Percentiles rank a stretch among this genome's conserved stretches.
phyloP scores from a whole-genome alignment of 2,329 filamentous ascomycete species.

The Botrytis squamosa region DNA sequence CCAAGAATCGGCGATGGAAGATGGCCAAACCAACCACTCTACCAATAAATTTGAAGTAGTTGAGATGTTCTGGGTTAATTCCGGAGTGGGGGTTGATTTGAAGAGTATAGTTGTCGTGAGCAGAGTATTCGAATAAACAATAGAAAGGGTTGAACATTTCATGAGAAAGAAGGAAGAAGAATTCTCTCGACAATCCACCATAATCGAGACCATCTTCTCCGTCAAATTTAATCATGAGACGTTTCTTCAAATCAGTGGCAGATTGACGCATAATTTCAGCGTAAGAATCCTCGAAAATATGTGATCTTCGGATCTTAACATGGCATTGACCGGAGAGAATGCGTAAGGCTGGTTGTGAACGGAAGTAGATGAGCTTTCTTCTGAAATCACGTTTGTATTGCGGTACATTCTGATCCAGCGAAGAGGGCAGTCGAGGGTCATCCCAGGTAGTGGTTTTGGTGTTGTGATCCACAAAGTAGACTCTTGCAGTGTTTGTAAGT shows the following conservation, averaged over 20 bases:
- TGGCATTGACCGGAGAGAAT: constrained; percentile 97
- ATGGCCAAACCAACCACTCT: constrained; percentile 95
- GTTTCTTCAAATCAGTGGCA: constrained; percentile 93
- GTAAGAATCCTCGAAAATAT: constrained; percentile 99
- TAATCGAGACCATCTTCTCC: constrained; percentile 98
- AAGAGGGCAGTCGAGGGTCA: constrained; percentile 90
- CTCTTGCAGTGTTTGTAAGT: constrained; percentile 92
- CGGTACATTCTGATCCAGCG: constrained; percentile 94
- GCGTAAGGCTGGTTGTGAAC: constrained; percentile 92
- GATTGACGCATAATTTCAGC: constrained; percentile 97
- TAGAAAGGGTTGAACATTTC: constrained; percentile 99
- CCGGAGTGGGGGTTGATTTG: constrained; percentile 99
- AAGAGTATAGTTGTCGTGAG: constrained; percentile 99
- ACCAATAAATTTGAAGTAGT: constrained; percentile 99
- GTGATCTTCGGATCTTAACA: constrained; percentile 92
- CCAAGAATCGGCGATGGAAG: constrained; percentile 95
- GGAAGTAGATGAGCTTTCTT: constrained; percentile 98
- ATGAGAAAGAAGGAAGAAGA: constrained; percentile 98
- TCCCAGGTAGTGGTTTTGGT: constrained; percentile 99
- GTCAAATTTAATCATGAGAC: constrained; percentile 99
- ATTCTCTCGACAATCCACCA: constrained; percentile 94
- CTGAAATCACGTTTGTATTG: constrained; percentile 99
- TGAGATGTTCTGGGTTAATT: constrained; percentile 98
- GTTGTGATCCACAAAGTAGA: constrained; percentile 99
- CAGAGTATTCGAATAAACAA: constrained; percentile 98